Evolutionary conservation across 2,329 filamentous ascomycete genomes (phyloP).

Genomic region (Fusarium albosuccineum): DNA sequence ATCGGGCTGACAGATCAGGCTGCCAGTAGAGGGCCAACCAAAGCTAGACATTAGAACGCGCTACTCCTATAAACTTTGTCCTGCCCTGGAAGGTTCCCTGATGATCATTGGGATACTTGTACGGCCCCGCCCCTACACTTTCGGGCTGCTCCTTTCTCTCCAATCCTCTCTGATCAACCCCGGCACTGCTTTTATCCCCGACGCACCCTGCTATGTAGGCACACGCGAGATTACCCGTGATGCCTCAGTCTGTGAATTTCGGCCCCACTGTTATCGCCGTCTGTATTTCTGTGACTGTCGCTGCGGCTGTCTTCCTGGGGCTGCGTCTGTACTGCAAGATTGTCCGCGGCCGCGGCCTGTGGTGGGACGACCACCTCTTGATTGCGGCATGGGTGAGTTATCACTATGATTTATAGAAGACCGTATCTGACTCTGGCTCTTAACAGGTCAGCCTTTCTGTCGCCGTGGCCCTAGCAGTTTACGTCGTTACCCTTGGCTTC

Average conservation of each 20-base stretch:
- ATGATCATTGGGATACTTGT: no score
- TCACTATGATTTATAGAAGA: background rate
- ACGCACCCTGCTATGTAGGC: no score
- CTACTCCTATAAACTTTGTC: no score
- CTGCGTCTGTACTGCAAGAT: conserved; percentile 5
- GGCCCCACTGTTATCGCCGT: background rate
- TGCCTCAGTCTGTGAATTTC: background rate
- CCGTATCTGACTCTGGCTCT: no score
- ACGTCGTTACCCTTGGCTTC: background rate
- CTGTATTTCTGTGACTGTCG: background rate
- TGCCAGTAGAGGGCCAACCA: no score
- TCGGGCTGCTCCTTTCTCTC: no score
- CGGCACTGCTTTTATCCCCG: no score
- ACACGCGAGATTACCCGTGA: background rate
- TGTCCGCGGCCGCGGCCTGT: background rate
- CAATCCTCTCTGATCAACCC: no score
- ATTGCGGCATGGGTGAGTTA: conserved; percentile 2
- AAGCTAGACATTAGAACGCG: no score
- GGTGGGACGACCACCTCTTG: conserved; percentile 8
- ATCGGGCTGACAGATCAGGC: no score
- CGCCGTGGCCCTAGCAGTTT: background rate
- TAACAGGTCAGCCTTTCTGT: background rate
- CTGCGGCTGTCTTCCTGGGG: background rate
- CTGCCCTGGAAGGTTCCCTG: no score
- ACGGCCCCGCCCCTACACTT: no score